Evolutionary conservation across 495 filamentous ascomycete genomes (phyloP).

Genomic region (Daldinia concentrica): DNA sequence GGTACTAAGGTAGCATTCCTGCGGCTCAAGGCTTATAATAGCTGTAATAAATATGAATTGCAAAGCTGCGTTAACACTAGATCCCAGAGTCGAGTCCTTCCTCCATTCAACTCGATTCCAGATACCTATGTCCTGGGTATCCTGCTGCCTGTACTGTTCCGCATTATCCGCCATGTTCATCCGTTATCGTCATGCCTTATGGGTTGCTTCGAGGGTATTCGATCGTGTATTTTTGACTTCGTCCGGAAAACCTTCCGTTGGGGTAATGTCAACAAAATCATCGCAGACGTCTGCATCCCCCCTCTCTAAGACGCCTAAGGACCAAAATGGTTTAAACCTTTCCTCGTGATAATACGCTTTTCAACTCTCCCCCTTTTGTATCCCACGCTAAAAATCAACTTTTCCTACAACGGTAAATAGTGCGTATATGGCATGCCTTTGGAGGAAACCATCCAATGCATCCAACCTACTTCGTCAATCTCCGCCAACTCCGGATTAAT

Average conservation of each 20-base stretch:
- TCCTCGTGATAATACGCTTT: conserved; percentile 5
- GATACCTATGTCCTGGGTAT: conserved; percentile 39
- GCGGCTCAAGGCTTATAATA: conserved; percentile 27
- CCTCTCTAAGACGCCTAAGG: conserved; percentile 3
- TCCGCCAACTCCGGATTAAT: conserved; percentile 18
- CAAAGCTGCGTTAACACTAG: conserved; percentile 3
- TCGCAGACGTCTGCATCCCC: conserved; percentile 9
- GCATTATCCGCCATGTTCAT: conserved; percentile 11
- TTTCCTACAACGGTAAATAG: conserved; percentile 23
- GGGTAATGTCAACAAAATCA: conserved; percentile 28
- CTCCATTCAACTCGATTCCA: conserved; percentile 22
- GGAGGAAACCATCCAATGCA: conserved; percentile 16
- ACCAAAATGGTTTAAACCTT: conserved; percentile 14
- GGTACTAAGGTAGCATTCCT: conserved; percentile 25
- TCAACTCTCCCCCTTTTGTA: not conserved
- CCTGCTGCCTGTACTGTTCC: conserved; percentile 13
- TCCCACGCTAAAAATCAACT: conserved; percentile 11
- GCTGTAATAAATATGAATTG: conserved; percentile 1
- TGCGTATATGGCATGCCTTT: conserved; percentile 9
- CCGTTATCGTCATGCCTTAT: conserved; percentile 5
- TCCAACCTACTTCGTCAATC: not conserved
- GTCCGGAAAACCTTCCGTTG: conserved; percentile 7
- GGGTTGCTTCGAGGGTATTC: conserved; percentile 22
- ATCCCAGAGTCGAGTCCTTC: not conserved
- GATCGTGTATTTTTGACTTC: conserved; percentile 18